Evolutionary conservation across 2,329 filamentous ascomycete genomes (phyloP), one percentile per base, ranked within the genome.

Genomic region (Xylariaceae sp.): DNA sequence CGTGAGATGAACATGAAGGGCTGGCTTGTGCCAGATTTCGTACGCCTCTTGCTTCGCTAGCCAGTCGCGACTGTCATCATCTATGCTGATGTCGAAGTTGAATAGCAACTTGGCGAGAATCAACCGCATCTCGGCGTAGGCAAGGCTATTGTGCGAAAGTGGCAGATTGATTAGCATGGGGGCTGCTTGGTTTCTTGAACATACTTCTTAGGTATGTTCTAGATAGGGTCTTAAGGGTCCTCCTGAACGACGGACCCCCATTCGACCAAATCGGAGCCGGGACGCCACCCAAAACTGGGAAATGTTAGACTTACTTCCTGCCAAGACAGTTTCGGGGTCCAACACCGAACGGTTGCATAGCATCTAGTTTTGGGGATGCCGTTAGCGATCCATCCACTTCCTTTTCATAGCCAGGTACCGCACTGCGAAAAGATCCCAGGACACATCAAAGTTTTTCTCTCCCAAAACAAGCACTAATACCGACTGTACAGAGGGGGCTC

Each of bases 91-190:
- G 45, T 74, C 71, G 56, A 75, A 74, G 47, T 71, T 70, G 50
- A 62, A 74, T 1, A 74, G 45, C 5, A 74, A 47, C 19, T 64
- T 66, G 2, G 71, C 68, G 4, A 74, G 57, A 34, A 73, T 70
- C 30, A 74, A 54, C 12, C 72, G 68, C 70, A 74, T 73, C 60
- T 75, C 73, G 11, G 65, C 67, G 48, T 73, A 72, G n/a, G 73
- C 73, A 30, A 74, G 66, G 51, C 70, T 73, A 46, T 50, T 19
- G 19, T 19, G 19, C 19, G 2, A 39, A 19, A 34, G 9, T 26
- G 12, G 29, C 32, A 30, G 1, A 32, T 53, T 42, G 1, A 32
- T 53, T 42, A 54, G 50, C 12, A 44, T 37, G 3, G 19, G 19
- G 1, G 19, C 19, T 19, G 19, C 19, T 19, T 19, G 19, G 19